Evolutionary conservation across 257 asterid species (phyloP), one percentile per base, ranked within the genome.

Genomic region (Coffea eugenioides): DNA sequence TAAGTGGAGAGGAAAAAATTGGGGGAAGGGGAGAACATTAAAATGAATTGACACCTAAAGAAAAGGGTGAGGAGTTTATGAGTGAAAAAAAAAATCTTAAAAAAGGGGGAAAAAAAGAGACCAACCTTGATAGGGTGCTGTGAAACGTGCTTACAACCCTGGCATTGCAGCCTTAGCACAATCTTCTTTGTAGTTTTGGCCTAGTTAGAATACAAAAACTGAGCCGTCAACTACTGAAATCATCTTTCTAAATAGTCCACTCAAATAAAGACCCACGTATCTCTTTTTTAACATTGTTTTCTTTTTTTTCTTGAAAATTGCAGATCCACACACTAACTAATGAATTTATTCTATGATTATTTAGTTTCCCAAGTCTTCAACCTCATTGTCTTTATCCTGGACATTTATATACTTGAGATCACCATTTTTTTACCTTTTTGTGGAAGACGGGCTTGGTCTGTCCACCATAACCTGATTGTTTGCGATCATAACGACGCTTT

Each of bases 381-480:
- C 27, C 27, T 27, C 27, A 27, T 39, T 39, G 41, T 39, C 2
- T 39, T 39, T 39, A 39, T 39, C 43, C 43, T 71, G 57, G 9
- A 71, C 23, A 45, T 71, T 46, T 6, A 25, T 16, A 43, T 23
- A 45, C 36, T 71, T 20, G 43, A 39, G 4, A 39, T 23, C 15
- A 23, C 16, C 15, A 12, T 25, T 25, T 27, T 14, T 57, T 16
- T 62, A 92, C 97, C 97, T 92, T 92, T 90, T 92, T 92, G 94
- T 92, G 97, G 86, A 92, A 92, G 62, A 92, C 94, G 2, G 96
- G 97, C 80, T 92, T 92, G 36, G 97, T 92, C 88, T 92, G 97
- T 15, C 97, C 97, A 82, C 97, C 97, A 85, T 92, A 92, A 48
- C 97, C 97, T 0, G 97, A 92, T 83, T 92, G 97, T 83, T 92